These are phyloP conservation scores for Verticillium longisporum DNA, from an alignment of 2,329 filamentous ascomycete genomes.

Conservation along the genomic window DNA sequence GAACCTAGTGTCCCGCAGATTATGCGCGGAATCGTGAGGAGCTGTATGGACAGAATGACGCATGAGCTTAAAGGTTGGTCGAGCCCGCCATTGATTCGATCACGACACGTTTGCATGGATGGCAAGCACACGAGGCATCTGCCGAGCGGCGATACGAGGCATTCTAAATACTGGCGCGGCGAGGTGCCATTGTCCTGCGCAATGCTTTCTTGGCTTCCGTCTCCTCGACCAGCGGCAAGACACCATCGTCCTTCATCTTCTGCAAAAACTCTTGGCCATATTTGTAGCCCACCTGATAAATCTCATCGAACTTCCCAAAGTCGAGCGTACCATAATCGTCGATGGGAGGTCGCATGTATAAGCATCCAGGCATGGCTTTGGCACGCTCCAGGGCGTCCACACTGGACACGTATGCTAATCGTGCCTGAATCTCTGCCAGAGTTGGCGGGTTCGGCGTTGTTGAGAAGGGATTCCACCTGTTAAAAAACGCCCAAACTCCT, in stretches of 20 bases:
- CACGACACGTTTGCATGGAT: too few species aligned
- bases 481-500: conserved; percentile 89
- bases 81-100: not conserved
- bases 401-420: conserved; percentile 89
- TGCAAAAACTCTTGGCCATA: conserved; percentile 78
- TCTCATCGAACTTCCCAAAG: conserved; percentile 96
- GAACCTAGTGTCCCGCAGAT: not conserved
- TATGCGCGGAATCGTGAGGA: not conserved
- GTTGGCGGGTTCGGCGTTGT: conserved; percentile 86
- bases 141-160: too few species aligned
- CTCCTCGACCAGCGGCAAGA: conserved; percentile 63
- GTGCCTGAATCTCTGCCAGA: conserved; percentile 88
- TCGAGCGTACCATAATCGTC: conserved; percentile 91
- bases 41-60: not conserved
- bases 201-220: conserved; percentile 71
- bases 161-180: conserved; percentile 65
- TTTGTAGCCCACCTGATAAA: conserved; percentile 81
- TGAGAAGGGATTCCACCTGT: conserved; percentile 96
- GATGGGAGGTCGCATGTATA: conserved; percentile 95
- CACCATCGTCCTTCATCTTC: conserved; percentile 69
- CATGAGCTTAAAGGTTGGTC: not conserved
- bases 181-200: conserved; percentile 70
- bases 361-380: conserved; percentile 82
- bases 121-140: too few species aligned
- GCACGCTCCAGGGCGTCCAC: conserved; percentile 92